A percentile compares a stretch with the other conserved stretches of the same genome.
phyloP scores from a whole-genome alignment of 2,329 filamentous ascomycete species.

The Phyllosticta citribraziliensis region DNA sequence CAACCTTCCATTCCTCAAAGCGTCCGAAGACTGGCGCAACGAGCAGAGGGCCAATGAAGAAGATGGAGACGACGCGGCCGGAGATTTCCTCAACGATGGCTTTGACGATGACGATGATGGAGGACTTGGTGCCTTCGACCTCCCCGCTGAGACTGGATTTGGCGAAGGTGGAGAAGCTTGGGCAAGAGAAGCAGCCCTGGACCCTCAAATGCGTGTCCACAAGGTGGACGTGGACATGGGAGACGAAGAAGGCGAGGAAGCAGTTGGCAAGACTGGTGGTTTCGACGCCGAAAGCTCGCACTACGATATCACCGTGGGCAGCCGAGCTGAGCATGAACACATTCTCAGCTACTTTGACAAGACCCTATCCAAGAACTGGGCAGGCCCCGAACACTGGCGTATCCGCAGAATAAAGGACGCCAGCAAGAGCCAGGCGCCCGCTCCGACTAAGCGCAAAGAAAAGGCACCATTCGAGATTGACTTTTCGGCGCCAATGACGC shows the following conservation, averaged over 20 bases:
- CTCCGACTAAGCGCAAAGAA: constrained; percentile 66
- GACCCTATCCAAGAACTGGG: constrained; percentile 93
- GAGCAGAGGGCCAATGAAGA: constrained; percentile 55
- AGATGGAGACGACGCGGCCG: constrained; percentile 53
- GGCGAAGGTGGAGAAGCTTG: constrained; percentile 94
- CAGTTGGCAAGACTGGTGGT: constrained; percentile 40
- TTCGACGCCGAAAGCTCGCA: constrained; percentile 59
- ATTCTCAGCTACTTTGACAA: constrained; percentile 98
- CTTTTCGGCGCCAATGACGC: constrained; percentile 66
- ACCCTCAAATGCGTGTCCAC: constrained; percentile 77
- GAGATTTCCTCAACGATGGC: constrained; percentile 67
- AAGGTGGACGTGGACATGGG: constrained; percentile 49
- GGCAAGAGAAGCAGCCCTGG: constrained; percentile 80
- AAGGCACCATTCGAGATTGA: constrained; percentile 96
- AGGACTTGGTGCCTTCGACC: constrained; percentile 51
- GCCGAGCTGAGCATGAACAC: constrained; percentile 72
- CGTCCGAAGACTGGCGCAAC: constrained; percentile 73
- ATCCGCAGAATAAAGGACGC: constrained; percentile 81
- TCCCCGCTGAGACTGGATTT: constrained; percentile 64
- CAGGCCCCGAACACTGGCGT: constrained; percentile 96
- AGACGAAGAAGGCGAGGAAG: constrained; percentile 41
- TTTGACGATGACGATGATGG: constrained; percentile 75
- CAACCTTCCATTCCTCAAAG: constrained; percentile 86
- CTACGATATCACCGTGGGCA: constrained; percentile 61
- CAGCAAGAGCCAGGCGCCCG: constrained; percentile 50